Conservation (phyloP, 2,329 filamentous ascomycete genomes). For the Metarhizium anisopliae region DNA sequence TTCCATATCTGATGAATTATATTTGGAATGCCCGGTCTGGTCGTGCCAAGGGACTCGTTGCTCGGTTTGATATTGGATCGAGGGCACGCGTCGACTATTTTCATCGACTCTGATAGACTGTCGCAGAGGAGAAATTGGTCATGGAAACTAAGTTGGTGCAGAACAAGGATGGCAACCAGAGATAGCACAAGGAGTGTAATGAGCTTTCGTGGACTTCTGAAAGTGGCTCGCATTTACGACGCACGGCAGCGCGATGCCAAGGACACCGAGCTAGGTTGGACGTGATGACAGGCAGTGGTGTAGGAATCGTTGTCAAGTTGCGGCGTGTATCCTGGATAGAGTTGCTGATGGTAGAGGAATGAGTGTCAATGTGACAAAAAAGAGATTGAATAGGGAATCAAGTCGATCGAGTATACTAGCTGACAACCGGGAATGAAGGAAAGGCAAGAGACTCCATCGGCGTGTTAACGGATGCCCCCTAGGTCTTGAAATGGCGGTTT, state of each 20-base stretch:
- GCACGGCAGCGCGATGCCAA: not conserved
- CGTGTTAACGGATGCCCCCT: no score
- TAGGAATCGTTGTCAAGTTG: no score
- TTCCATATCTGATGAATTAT: conserved; percentile 17
- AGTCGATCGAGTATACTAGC: no score
- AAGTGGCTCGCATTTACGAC: not conserved
- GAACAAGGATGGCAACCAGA: not conserved
- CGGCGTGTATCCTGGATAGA: no score
- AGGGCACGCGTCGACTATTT: not conserved
- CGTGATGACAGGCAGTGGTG: no score
- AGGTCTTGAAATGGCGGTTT: no score
- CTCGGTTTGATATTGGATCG: not conserved
- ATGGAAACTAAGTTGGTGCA: not conserved
- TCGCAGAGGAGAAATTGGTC: not conserved
- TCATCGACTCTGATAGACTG: not conserved
- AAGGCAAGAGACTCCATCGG: no score
- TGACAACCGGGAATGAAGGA: no score
- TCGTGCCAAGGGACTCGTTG: not conserved
- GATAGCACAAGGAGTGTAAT: not conserved
- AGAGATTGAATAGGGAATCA: no score
- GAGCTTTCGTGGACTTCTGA: not conserved
- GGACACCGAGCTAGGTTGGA: not conserved
- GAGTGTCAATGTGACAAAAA: no score
- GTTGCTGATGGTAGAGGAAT: no score
- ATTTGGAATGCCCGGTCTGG: conserved; percentile 6